These are phyloP conservation scores for Gracilaria gracilis DNA, from an alignment of 23 red algal species.

Conservation along the genomic window DNA sequence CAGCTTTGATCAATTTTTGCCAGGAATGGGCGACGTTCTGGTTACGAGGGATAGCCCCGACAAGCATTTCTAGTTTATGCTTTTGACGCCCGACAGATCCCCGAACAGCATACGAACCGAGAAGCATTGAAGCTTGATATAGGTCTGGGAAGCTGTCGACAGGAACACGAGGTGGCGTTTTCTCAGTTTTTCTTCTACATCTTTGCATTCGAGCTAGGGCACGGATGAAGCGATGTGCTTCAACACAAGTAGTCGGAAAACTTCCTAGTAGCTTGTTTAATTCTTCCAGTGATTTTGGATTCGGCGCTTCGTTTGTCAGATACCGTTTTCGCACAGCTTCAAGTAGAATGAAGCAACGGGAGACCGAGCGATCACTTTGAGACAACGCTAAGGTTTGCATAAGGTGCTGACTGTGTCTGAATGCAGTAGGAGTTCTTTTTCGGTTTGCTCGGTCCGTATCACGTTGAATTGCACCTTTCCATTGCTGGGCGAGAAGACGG, in stretches of 20 bases:
- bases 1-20: slow-evolving; percentile 53
- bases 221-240: slow-evolving; percentile 30
- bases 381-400: slow-evolving; percentile 14
- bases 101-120: slow-evolving; percentile 30
- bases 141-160: slow-evolving; percentile 22
- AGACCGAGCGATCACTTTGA: background rate
- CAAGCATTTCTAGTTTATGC: background rate
- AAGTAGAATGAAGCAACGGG: slow-evolving; percentile 46
- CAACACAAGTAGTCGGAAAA: slow-evolving; percentile 4
- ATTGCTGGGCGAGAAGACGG: slow-evolving; percentile 61
- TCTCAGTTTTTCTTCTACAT: slow-evolving; percentile 8
- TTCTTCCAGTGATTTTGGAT: slow-evolving; percentile 24
- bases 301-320: slow-evolving; percentile 1
- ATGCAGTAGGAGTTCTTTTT: background rate
- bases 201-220: slow-evolving; percentile 27
- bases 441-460: background rate
- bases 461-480: slow-evolving; percentile 65
- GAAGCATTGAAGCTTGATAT: slow-evolving; percentile 43
- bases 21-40: slow-evolving; percentile 50
- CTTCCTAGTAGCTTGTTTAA: slow-evolving; percentile 15
- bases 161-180: slow-evolving; percentile 47
- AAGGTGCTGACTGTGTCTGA: slow-evolving; percentile 25
- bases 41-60: slow-evolving; percentile 42
- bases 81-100: slow-evolving; percentile 26
- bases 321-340: slow-evolving; percentile 33